phyloP scores from a whole-genome alignment of 495 filamentous ascomycete genomes.

The Neohortaea acidophila region DNA sequence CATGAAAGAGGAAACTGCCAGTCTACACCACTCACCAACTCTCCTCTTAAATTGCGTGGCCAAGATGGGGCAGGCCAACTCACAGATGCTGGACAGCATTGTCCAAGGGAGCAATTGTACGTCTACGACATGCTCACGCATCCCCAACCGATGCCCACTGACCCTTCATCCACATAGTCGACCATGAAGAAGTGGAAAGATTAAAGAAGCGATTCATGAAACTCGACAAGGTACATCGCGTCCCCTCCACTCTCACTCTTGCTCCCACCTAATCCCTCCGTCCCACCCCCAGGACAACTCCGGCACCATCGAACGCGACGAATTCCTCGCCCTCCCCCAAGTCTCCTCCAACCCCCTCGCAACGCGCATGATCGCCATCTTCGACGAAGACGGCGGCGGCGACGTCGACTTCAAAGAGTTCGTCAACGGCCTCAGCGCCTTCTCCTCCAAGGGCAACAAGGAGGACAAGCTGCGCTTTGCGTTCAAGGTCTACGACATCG shows the following conservation, averaged over 20 bases:
- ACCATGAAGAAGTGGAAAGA: constrained; percentile 90
- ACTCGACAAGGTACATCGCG: constrained; percentile 65
- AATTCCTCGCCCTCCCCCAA: constrained; percentile 93
- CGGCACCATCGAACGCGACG: constrained; percentile 94
- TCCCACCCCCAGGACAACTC: constrained; percentile 61
- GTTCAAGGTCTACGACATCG: constrained; percentile 99
- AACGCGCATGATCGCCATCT: constrained; percentile 96
- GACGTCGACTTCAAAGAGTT: constrained; percentile 99
- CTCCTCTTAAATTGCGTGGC: constrained; percentile 9
- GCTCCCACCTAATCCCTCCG: neutral
- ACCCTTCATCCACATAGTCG: constrained; percentile 44
- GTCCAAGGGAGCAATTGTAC: constrained; percentile 92
- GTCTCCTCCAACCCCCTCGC: constrained; percentile 96
- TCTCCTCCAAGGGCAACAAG: constrained; percentile 96
- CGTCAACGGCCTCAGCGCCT: constrained; percentile 86
- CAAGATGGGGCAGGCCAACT: constrained; percentile 66
- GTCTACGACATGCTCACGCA: too few relatives aligned
- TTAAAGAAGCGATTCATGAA: constrained; percentile 98
- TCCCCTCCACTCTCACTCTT: neutral
- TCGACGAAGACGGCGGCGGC: constrained; percentile 96
- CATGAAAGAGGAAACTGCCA: too few relatives aligned
- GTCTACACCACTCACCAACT: neutral
- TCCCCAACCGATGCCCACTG: neutral
- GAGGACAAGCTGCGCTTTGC: constrained; percentile 95
- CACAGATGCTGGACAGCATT: constrained; percentile 82